A percentile compares a stretch with the other conserved stretches of the same genome.
Evolutionary conservation across 2,329 filamentous ascomycete species (phyloP).

Genomic region (Arthroderma sp.): DNA sequence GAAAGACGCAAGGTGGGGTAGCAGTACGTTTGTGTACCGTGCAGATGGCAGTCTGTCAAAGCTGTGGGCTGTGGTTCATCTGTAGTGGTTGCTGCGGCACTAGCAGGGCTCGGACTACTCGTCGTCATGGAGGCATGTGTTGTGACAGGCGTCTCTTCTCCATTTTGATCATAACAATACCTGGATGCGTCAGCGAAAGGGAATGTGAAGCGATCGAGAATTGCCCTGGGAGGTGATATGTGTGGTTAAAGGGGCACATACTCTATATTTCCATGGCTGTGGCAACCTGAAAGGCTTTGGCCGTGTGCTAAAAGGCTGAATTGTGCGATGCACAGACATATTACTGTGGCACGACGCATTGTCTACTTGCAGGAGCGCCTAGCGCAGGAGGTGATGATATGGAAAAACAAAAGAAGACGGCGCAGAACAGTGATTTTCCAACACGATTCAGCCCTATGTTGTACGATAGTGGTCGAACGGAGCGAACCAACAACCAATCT

Average conservation of each 20-base stretch:
- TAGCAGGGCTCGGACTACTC: slow-evolving; percentile 11
- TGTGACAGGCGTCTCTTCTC: slow-evolving; percentile 15
- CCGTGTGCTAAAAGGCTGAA: slow-evolving; percentile 1
- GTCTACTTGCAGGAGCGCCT: too few species aligned
- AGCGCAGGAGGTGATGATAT: too few species aligned
- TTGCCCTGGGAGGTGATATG: too few species aligned
- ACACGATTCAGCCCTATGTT: too few species aligned
- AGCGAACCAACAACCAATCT: too few species aligned
- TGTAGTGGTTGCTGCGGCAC: slow-evolving; percentile 18
- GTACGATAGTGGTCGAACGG: too few species aligned
- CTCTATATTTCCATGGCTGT: slow-evolving; percentile 19
- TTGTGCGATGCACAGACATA: neutral
- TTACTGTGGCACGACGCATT: neutral
- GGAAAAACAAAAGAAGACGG: too few species aligned
- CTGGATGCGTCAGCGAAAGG: slow-evolving; percentile 4
- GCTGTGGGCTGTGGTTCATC: slow-evolving; percentile 29
- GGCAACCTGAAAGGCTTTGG: slow-evolving; percentile 19
- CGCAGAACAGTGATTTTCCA: too few species aligned
- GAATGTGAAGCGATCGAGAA: neutral
- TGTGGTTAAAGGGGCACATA: slow-evolving; percentile 7
- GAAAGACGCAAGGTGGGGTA: neutral
- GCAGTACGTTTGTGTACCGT: slow-evolving; percentile 32
- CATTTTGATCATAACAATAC: slow-evolving; percentile 20
- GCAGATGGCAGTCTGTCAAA: slow-evolving; percentile 41
- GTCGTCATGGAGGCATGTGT: slow-evolving; percentile 13